Evolutionary conservation across 1,284 basidiomycete genomes (phyloP), one percentile per base, ranked within the genome.

Genomic region (Entoloma clypeatum): DNA sequence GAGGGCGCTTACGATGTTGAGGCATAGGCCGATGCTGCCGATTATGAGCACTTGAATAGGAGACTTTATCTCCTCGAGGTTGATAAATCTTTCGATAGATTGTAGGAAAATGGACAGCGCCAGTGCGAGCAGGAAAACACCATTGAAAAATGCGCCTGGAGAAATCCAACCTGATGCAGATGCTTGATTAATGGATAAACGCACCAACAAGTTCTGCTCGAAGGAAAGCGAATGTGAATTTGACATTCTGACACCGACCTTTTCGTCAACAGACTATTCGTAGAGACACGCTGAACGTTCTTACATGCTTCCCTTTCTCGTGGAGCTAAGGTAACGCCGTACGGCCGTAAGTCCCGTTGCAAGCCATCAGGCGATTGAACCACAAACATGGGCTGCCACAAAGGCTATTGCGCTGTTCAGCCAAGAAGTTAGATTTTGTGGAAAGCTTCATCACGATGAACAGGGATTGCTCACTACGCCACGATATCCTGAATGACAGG

Each of bases 101-200:
- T 73, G 71, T 7, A 74, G 58, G 37, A 67, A 65, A 19, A 74
- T 72, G 17, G 70, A 72, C 14, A 74, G 59, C 2, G 69, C 71
- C 38, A 74, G 56, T 2, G 71, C 71, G 19, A 74, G 57, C 4
- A 74, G 63, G 48, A 74, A 74, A 11, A 74, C 69, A 9, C 71
- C 71, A 45, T 74, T 73, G 59, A 74, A 74, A 51, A 74, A 74
- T 16, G 71, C 69, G 30, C 72, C 71, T 74, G 38, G 9, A 13
- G 10, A 34, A 14, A 18, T 28, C 16, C 11, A 13, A 5, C 13
- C 3, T n/a, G 21, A 27, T 5, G 16, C 18, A 32, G 9, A 19
- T 4, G 22, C 21, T 21, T n/a, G 6, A 7, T 34, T 27, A 27
- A n/a, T n/a, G n/a, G n/a, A n/a, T n/a, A n/a, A n/a, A 43, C 51